Conservation (phyloP, 2,329 filamentous ascomycete species). For the Fusarium circinatum region DNA sequence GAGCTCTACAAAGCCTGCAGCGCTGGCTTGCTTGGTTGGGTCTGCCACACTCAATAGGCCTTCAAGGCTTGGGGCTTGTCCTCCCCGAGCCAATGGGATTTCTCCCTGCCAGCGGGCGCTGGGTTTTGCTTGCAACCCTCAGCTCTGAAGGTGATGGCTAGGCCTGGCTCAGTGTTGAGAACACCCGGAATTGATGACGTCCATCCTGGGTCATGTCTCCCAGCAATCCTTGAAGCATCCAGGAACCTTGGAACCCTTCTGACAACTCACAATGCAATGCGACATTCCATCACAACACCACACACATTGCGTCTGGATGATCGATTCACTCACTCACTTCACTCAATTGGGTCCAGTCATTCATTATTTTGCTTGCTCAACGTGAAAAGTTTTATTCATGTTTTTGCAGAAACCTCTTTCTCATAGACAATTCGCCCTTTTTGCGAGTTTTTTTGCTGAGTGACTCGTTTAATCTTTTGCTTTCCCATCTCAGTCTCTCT, state of each 20-base stretch:
- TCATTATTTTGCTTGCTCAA: background rate
- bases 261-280: slow-evolving; percentile 20
- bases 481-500: slow-evolving; percentile 6
- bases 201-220: slow-evolving; percentile 33
- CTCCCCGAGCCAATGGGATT: slow-evolving; percentile 23
- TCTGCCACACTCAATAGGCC: slow-evolving; percentile 20
- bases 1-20: slow-evolving; percentile 29
- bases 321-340: background rate
- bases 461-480: slow-evolving; percentile 31
- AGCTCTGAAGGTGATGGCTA: slow-evolving; percentile 3
- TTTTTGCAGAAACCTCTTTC: slow-evolving; percentile 39
- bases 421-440: slow-evolving; percentile 39
- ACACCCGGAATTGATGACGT: slow-evolving; percentile 20
- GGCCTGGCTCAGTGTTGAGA: background rate
- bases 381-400: slow-evolving; percentile 42
- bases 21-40: slow-evolving; percentile 7
- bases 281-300: slow-evolving; percentile 15
- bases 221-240: background rate
- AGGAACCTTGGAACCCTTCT: slow-evolving; percentile 30
- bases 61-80: slow-evolving; percentile 2
- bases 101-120: slow-evolving; percentile 21
- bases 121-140: slow-evolving; percentile 12
- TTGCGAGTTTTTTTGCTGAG: slow-evolving; percentile 42
- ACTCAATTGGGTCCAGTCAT: background rate
- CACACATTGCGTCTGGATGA: slow-evolving; percentile 1